These are phyloP conservation scores for Fonsecaea monophora DNA, from an alignment of 2,329 filamentous ascomycete species.

Conservation along the genomic window DNA sequence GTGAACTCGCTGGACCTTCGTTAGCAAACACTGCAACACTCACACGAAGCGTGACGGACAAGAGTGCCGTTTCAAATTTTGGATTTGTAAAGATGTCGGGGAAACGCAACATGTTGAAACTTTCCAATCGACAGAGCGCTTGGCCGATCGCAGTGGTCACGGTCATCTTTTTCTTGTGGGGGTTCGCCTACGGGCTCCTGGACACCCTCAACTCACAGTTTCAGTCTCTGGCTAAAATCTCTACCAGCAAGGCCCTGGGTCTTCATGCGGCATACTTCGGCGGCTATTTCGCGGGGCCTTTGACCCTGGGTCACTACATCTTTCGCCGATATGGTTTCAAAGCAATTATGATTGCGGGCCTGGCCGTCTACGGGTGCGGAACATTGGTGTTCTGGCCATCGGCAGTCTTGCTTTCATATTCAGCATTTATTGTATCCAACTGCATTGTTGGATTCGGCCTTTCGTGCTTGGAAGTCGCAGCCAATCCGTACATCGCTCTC, in stretches of 20 bases:
- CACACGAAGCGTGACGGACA: constrained; percentile 43
- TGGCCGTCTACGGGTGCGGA: constrained; percentile 68
- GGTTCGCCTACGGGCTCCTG: constrained; percentile 85
- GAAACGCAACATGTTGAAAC: constrained; percentile 64
- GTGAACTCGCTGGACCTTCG: constrained; percentile 13
- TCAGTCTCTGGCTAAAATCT: constrained; percentile 59
- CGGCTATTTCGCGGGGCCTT: constrained; percentile 64
- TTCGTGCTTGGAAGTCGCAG: constrained; percentile 65
- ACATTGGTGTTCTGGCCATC: constrained; percentile 70
- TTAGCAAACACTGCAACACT: constrained; percentile 41
- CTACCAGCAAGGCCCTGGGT: constrained; percentile 55
- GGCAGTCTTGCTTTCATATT: constrained; percentile 66
- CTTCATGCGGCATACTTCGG: constrained; percentile 67
- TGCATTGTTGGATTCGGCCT: constrained; percentile 68
- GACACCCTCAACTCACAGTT: constrained; percentile 77
- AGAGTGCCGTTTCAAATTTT: constrained; percentile 57
- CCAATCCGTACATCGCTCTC: constrained; percentile 68
- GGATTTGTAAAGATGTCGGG: constrained; percentile 67
- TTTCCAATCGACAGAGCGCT: constrained; percentile 64
- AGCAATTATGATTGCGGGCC: constrained; percentile 65
- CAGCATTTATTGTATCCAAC: constrained; percentile 67
- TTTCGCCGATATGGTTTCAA: constrained; percentile 68
- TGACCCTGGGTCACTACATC: constrained; percentile 61
- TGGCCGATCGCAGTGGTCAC: constrained; percentile 70
- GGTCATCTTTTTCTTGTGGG: constrained; percentile 86